Evolutionary conservation across 2,329 filamentous ascomycete species (phyloP).

Genomic region (Arthrobotrys iridis): DNA sequence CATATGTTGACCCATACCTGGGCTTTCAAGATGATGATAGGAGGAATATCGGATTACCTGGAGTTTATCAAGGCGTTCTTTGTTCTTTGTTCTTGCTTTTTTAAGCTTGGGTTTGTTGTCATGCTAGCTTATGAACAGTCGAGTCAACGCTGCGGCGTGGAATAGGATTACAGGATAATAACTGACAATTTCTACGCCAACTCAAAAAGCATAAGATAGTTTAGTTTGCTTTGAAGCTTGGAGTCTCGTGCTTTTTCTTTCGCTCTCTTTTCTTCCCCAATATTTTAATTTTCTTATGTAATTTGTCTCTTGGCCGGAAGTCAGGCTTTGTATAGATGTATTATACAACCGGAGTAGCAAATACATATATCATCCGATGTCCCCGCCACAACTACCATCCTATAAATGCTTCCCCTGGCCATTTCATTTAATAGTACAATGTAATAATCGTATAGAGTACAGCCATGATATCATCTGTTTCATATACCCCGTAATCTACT

Average conservation of each 20-base stretch:
- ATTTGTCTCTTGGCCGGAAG: too few species aligned
- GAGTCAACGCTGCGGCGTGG: background rate
- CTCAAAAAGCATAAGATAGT: background rate
- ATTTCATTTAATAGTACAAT: background rate
- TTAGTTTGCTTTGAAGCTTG: background rate
- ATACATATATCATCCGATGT: background rate
- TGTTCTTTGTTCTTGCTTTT: background rate
- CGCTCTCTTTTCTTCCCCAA: background rate
- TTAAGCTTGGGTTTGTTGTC: too few species aligned
- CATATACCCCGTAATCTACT: too few species aligned
- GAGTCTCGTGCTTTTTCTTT: background rate
- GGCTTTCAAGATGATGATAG: background rate
- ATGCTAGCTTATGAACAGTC: background rate
- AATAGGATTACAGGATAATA: background rate
- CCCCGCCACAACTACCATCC: background rate
- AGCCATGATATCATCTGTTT: too few species aligned
- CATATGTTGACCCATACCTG: background rate
- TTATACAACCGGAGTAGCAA: background rate
- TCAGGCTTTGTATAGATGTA: background rate
- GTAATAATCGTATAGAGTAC: background rate
- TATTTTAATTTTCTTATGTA: too few species aligned
- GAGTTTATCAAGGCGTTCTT: constrained; percentile 2
- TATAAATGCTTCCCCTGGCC: too few species aligned
- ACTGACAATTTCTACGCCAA: background rate
- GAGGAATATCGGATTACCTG: background rate